Evolutionary conservation across 371 early-diverging fungal genomes (phyloP).

Genomic region (Saksenaea oblongispora): DNA sequence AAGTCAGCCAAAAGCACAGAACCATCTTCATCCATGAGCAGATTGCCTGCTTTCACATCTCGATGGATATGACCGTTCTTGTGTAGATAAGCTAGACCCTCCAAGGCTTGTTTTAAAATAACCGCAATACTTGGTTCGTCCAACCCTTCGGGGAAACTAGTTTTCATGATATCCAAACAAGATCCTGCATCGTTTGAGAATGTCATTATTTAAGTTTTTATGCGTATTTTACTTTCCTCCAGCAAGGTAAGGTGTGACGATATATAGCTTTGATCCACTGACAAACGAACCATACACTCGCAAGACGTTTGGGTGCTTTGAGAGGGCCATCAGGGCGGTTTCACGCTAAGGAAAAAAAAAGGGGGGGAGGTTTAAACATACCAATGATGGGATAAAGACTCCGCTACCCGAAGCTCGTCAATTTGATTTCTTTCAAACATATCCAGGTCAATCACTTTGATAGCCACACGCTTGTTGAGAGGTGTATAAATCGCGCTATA

Average conservation of each 20-base stretch:
- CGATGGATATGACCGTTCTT: conserved; percentile 87
- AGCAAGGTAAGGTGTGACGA: conserved; percentile 81
- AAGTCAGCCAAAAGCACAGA: conserved; percentile 88
- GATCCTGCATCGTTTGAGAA: conserved; percentile 45
- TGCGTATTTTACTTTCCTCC: conserved; percentile 39
- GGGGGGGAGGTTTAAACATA: no score
- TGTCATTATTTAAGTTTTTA: conserved; percentile 8
- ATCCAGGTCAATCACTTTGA: conserved; percentile 91
- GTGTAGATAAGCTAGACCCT: conserved; percentile 86
- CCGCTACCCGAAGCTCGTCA: conserved; percentile 78
- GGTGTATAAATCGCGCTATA: conserved; percentile 82
- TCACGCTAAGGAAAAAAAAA: conserved; percentile 58
- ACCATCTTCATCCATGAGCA: conserved; percentile 82
- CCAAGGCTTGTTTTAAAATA: conserved; percentile 81
- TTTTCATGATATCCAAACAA: conserved; percentile 88
- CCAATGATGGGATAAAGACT: not conserved
- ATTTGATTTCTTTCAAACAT: conserved; percentile 94
- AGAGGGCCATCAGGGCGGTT: conserved; percentile 84
- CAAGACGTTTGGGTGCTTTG: conserved; percentile 82
- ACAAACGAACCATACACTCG: conserved; percentile 86
- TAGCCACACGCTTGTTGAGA: conserved; percentile 68
- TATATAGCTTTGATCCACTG: conserved; percentile 54
- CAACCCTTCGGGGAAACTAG: conserved; percentile 75
- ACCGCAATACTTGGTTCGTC: conserved; percentile 83
- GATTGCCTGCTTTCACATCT: conserved; percentile 90